Evolutionary conservation across 1,139 yeast species (phyloP), one percentile per base, ranked within the genome.

Genomic region (Yarrowia galli): DNA sequence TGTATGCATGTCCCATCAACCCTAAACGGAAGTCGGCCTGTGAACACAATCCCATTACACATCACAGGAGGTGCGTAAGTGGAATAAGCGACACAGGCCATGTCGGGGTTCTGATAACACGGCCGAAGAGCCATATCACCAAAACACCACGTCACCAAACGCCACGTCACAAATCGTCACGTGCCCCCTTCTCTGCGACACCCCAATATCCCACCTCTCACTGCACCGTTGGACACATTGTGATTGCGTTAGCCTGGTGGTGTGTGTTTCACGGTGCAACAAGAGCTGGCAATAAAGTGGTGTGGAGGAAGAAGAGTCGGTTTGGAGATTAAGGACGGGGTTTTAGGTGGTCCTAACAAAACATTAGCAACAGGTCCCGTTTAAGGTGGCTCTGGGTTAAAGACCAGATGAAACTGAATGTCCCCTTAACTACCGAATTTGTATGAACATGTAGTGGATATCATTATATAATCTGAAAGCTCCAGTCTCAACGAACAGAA

Each of bases 281-380:
- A 9, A 42, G 15, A 13, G 28, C 28, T 43, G 10, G 22, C 16
- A 7, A 43, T 4, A 43, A 20, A 43, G 48, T 43, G 48, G 48
- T 43, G 48, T 43, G 28, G n/a, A 43, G 28, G 48, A 43, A n/a
- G n/a, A 43, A 43, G 48, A 43, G 48, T 43, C 13, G 28, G 22
- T 43, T 43, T 42, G 3, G 23, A 16, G 18, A 2, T 36, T 36
- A 36, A 36, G 7, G 40, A 2, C 40, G 40, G 13, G 16, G 15
- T 36, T 35, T 13, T n/a, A n/a, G n/a, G n/a, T n/a, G n/a, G n/a
- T n/a, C n/a, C n/a, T n/a, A n/a, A n/a, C n/a, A n/a, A n/a, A n/a
- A n/a, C n/a, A n/a, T n/a, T n/a, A n/a, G n/a, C n/a, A n/a, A n/a
- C n/a, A n/a, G n/a, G n/a, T n/a, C n/a, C n/a, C n/a, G n/a, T n/a